Base-by-base conservation (phyloP, 2,329 filamentous ascomycete genomes). In the Phaeosphaeria sp. region DNA sequence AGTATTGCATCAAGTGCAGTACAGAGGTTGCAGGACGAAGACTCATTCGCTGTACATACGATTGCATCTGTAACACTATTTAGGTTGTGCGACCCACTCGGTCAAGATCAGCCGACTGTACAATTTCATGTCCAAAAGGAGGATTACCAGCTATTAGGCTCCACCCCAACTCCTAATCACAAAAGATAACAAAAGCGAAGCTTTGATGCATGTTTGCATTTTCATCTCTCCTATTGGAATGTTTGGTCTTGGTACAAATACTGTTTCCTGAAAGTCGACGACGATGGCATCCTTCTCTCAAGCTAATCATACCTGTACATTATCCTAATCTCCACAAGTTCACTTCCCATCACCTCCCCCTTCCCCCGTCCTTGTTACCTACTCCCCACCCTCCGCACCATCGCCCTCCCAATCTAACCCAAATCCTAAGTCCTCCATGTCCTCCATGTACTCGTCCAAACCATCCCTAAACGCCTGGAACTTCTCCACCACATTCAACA, bases 11-110 rank as follows among this genome's bases (percentile, higher is more conserved):
- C 6, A 40, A 30, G 25, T n/a, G n/a, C n/a, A n/a, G n/a, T n/a
- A n/a, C 25, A 30, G 25, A 11, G 6, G 5, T 30, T 30, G 11
- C 25, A 30, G 25, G 25, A 5, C 25, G 25, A 36, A 36, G 30
- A 13, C 25, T 40, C 40, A 30, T 52, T 52, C 50, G 24, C 42
- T 52, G 50, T 52, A 52, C 8, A 52, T 52, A 45, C n/a, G 7
- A 30, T 52, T 45, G 42, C 15, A 11, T 24, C 30, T 52, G 40
- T 46, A 52, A 20, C 25, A 52, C 8, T 45, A 45, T 33, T 25
- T 9, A 21, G 9, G n/a, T 49, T 30, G 18, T 9, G 5, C n/a
- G 21, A 17, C 15, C 13, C 25, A 21, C 17, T 17, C 25, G 2
- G 43, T 17, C 30, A 7, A 13, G 30, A 36, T 6, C 3, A 36